Conservation (phyloP, 495 filamentous ascomycete genomes). For the Lineolata rhizophorae region DNA sequence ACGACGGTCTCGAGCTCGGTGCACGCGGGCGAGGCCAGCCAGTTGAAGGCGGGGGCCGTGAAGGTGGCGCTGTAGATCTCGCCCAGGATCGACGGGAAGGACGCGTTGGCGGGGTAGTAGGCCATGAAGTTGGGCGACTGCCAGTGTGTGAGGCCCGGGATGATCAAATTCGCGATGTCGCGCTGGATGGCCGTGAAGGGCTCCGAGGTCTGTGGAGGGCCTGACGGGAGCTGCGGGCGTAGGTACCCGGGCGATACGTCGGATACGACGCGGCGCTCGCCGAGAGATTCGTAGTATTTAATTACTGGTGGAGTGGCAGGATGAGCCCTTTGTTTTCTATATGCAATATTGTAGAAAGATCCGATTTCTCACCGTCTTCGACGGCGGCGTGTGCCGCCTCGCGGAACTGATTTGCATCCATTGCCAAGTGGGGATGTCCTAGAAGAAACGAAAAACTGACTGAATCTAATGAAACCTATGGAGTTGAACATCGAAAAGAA, state of each 20-base stretch:
- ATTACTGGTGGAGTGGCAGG: conserved; percentile 32
- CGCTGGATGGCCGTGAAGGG: conserved; percentile 59
- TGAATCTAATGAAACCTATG: too few species aligned
- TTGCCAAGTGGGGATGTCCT: too few species aligned
- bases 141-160: conserved; percentile 90
- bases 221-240: conserved; percentile 49
- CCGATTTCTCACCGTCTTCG: conserved; percentile 54
- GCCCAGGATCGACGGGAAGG: conserved; percentile 73
- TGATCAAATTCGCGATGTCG: conserved; percentile 73
- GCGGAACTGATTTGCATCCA: conserved; percentile 70
- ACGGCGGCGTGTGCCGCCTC: conserved; percentile 62
- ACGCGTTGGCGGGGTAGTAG: conserved; percentile 70
- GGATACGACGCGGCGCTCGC: conserved; percentile 49
- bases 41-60: conserved; percentile 85
- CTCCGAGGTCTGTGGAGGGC: conserved; percentile 52
- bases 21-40: conserved; percentile 87
- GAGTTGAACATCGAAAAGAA: too few species aligned
- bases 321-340: too few species aligned
- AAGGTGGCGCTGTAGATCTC: conserved; percentile 85
- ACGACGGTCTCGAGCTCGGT: conserved; percentile 92
- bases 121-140: conserved; percentile 93
- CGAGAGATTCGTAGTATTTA: conserved; percentile 59
- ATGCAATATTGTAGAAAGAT: too few species aligned
- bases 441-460: too few species aligned
- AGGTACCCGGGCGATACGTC: conserved; percentile 75